Evolutionary conservation across 306 rosid genomes (phyloP), one percentile per base, ranked within the genome.

Genomic region (Lathyrus oleraceus): DNA sequence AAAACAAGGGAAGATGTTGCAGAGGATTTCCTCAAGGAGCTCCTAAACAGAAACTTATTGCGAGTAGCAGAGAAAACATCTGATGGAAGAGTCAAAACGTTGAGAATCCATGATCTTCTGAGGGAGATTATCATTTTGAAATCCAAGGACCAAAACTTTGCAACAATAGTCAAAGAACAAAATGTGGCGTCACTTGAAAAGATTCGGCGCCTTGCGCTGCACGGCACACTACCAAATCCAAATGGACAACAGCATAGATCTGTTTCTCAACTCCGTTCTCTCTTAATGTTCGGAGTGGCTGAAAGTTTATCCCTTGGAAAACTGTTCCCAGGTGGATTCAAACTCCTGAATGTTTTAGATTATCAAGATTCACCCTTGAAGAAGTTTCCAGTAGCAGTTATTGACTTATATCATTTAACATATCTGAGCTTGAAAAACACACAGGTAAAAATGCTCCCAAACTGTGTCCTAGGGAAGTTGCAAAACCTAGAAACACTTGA

Each of bases 241-340:
- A 73, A 78, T 63, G 73, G 82, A 58, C 80, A 65, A 15, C 69
- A 70, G 48, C 81, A 70, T 6, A 77, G 84, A 80, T 67, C 70
- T 28, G 79, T 64, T 38, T 76, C 80, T 35, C 85, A 78, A 65
- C 88, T 86, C 43, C 91, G 91, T 51, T 85, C 95, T 17, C 77
- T 86, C 80, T 79, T 86, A 25, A 56, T 76, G 74, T 88, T 88
- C 54, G 58, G 77, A 3, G 79, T 75, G 35, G 65, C 12, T 32
- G 84, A 85, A 69, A 73, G 66, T 35, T 45, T 82, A n/a, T 52
- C 71, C 53, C 74, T 80, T 1, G 49, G 72, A 15, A 61, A 23
- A 48, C 54, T 80, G 62, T 83, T 83, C 39, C 80, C 81, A 2
- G 72, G 78, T 0, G 82, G 82, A 56, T 80, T 76, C 48, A 83